These are phyloP conservation scores for Saksenaea oblongispora DNA, from an alignment of 371 early-diverging fungal genomes.

Conservation along the genomic window DNA sequence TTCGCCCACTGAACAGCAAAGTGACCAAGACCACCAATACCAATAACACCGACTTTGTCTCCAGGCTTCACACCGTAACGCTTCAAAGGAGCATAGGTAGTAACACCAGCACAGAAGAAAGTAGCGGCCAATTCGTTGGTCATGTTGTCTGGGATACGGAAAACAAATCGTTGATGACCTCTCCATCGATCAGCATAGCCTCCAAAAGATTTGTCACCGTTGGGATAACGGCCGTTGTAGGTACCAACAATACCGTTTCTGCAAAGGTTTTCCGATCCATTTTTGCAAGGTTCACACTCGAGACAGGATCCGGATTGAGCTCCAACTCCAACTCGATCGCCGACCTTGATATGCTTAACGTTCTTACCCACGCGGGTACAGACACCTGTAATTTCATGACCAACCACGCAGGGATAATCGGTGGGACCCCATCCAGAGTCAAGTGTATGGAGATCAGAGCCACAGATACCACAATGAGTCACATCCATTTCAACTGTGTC, in stretches of 20 bases:
- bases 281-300: conserved; percentile 26
- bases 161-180: conserved; percentile 55
- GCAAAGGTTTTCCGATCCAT: conserved; percentile 27
- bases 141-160: conserved; percentile 64
- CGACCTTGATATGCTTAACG: conserved; percentile 57
- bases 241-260: conserved; percentile 13
- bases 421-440: conserved; percentile 17
- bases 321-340: conserved; percentile 75
- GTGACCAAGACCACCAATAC: conserved; percentile 72
- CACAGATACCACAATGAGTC: conserved; percentile 52
- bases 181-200: conserved; percentile 70
- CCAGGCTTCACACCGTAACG: conserved; percentile 44
- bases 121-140: conserved; percentile 55
- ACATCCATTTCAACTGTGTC: conserved; percentile 51
- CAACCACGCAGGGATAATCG: conserved; percentile 10
- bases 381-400: conserved; percentile 26
- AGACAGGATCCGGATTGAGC: conserved; percentile 57
- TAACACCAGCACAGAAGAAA: conserved; percentile 55
- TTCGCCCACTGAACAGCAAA: conserved; percentile 63
- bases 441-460: conserved; percentile 59
- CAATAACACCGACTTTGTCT: conserved; percentile 65
- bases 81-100: conserved; percentile 65
- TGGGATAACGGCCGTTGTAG: conserved; percentile 49
- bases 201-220: conserved; percentile 60
- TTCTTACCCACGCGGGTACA: conserved; percentile 52